Base-by-base conservation (phyloP, 2,329 filamentous ascomycete species). In the Penicillium sp. region DNA sequence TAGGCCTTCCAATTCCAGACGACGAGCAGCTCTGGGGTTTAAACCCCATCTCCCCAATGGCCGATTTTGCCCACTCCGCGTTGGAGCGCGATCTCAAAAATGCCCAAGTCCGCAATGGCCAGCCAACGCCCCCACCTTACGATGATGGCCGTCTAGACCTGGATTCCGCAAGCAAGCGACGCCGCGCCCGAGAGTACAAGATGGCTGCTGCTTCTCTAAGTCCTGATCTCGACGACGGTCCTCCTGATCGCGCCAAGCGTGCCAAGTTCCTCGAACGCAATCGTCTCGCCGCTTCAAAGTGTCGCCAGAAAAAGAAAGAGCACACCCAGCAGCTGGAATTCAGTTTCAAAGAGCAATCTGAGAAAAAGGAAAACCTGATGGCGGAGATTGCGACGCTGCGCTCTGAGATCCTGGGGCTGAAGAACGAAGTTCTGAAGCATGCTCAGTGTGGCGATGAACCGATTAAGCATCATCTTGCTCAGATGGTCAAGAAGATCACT, bases 281-380 rank as follows among this genome's bases (percentile, higher is more conserved):
- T 61, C 78, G 83, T 2, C 68, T 83, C 1, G 83, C 83, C 2
- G 83, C 83, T 5, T 81, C 81, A 66, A 85, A 85, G 60, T 85
- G 83, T 67, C 79, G 83, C n/a, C 79, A 81, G 62, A 84, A 84
- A 74, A 84, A 85, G 71, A 85, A 85, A 69, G 79, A 81, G 56
- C 81, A 82, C 62, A 81, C 79, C 34, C 73, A 78, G 51, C 65
- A 74, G 36, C 76, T 84, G 13, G 81, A 84, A 58, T 70, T 53
- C 10, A 63, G 61, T 3, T 74, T 64, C 55, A 70, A 72, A 24
- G 68, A 73, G 41, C 66, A 72, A 16, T 72, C 71, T 5, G 63
- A 70, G 22, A 69, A 68, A 48, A 73, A 71, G 42, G 60, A 65
- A 18, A 32, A 53, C 9, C 64, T 77, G 4, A 59, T 67, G 24